phyloP scores from a whole-genome alignment of 148 eudicot species.

The Gaultheria prostrata region DNA sequence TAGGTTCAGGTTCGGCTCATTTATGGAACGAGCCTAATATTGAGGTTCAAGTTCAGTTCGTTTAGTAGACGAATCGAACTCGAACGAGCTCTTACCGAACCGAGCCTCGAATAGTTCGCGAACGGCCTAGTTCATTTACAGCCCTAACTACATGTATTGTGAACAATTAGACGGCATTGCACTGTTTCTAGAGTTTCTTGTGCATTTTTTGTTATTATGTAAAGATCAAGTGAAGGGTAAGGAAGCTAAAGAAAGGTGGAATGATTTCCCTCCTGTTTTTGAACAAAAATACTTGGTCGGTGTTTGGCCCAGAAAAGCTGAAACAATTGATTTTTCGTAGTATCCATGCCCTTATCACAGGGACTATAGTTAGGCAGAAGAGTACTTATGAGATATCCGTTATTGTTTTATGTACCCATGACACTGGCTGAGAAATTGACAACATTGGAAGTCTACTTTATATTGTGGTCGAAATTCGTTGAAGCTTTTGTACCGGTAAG shows the following conservation, averaged over 20 bases:
- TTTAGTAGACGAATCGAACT: too few relatives aligned
- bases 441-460: too few relatives aligned
- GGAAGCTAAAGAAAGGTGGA: neutral
- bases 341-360: neutral
- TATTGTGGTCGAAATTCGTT: too few relatives aligned
- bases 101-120: too few relatives aligned
- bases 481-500: too few relatives aligned
- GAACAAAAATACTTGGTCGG: neutral
- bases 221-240: neutral
- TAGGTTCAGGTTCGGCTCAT: too few relatives aligned
- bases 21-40: too few relatives aligned
- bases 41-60: too few relatives aligned
- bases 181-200: neutral
- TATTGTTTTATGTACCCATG: too few relatives aligned
- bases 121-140: too few relatives aligned
- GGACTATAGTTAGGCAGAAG: neutral
- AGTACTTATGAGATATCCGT: neutral
- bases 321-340: neutral
- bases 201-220: neutral
- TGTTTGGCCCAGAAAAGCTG: neutral
- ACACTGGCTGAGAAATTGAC: too few relatives aligned
- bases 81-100: too few relatives aligned
- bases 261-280: neutral
- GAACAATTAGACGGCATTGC: neutral
- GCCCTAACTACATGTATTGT: neutral